Evolutionary conservation across 2,329 filamentous ascomycete genomes (phyloP).

Genomic region (Alternaria panax): DNA sequence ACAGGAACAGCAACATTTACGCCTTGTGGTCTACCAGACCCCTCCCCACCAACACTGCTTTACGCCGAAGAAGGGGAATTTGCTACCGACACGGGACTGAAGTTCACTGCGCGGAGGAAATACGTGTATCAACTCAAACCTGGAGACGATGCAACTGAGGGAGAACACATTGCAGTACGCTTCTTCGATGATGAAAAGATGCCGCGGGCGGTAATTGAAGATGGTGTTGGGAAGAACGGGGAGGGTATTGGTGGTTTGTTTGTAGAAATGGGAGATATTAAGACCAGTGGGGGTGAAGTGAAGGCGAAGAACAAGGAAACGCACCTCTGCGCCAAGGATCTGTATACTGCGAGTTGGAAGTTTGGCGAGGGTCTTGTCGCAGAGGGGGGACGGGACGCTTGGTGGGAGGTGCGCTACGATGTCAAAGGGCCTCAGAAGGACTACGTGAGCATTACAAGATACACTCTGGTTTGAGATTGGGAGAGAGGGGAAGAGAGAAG

Average conservation of each 20-base stretch:
- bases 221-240: constrained; percentile 15
- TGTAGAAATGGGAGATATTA: constrained; percentile 68
- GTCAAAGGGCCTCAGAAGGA: constrained; percentile 52
- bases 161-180: constrained; percentile 12
- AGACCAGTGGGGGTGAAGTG: constrained; percentile 9
- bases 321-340: constrained; percentile 75
- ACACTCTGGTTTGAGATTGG: constrained; percentile 16
- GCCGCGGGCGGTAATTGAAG: neutral
- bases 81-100: constrained; percentile 60
- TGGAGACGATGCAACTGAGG: neutral
- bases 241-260: constrained; percentile 75
- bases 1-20: constrained; percentile 70
- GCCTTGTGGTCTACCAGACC: constrained; percentile 53
- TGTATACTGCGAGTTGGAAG: constrained; percentile 73
- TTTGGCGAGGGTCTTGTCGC: constrained; percentile 60
- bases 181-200: constrained; percentile 30
- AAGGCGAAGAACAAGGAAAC: constrained; percentile 63
- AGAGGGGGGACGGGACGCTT: constrained; percentile 15
- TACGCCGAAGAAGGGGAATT: constrained; percentile 74
- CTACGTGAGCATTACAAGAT: constrained; percentile 49
- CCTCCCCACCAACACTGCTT: constrained; percentile 63
- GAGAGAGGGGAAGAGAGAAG: neutral
- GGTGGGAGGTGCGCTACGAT: constrained; percentile 50
- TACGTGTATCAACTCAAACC: constrained; percentile 73
- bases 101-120: constrained; percentile 67